phyloP scores from a whole-genome alignment of 495 filamentous ascomycete genomes.

The Mycothermus thermophilus region DNA sequence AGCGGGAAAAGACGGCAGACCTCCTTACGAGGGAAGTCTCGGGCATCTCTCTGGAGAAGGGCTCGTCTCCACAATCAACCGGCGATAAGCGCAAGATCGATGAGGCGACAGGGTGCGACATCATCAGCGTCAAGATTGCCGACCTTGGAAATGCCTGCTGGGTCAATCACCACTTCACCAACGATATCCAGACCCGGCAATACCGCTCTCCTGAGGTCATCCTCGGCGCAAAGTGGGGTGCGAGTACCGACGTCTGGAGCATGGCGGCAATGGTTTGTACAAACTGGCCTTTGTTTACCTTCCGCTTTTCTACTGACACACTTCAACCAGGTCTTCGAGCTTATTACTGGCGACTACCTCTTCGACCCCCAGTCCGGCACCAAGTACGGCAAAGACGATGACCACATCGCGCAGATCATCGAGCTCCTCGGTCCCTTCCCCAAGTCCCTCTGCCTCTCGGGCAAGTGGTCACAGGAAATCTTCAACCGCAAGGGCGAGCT shows the following conservation, averaged over 20 bases:
- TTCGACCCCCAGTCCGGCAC: slow-evolving; percentile 98
- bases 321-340: slow-evolving; percentile 83
- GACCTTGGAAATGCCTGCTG: slow-evolving; percentile 98
- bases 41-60: slow-evolving; percentile 83
- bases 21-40: slow-evolving; percentile 83
- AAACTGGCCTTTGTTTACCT: too few species aligned
- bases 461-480: slow-evolving; percentile 97
- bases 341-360: slow-evolving; percentile 97
- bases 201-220: slow-evolving; percentile 98
- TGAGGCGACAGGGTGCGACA: slow-evolving; percentile 43
- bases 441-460: slow-evolving; percentile 73
- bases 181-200: slow-evolving; percentile 96
- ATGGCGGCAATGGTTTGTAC: slow-evolving; percentile 94
- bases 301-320: too few species aligned
- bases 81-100: slow-evolving; percentile 39
- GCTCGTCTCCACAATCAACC: slow-evolving; percentile 28
- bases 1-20: slow-evolving; percentile 89
- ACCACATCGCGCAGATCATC: slow-evolving; percentile 98
- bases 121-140: slow-evolving; percentile 97
- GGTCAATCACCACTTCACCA: slow-evolving; percentile 97
- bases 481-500: slow-evolving; percentile 97
- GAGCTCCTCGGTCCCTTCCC: slow-evolving; percentile 91
- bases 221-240: slow-evolving; percentile 92
- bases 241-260: slow-evolving; percentile 97
- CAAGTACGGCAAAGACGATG: slow-evolving; percentile 98